These are phyloP conservation scores for Fulvia fulva DNA, from an alignment of 2,329 filamentous ascomycete genomes.

Conservation along the genomic window DNA sequence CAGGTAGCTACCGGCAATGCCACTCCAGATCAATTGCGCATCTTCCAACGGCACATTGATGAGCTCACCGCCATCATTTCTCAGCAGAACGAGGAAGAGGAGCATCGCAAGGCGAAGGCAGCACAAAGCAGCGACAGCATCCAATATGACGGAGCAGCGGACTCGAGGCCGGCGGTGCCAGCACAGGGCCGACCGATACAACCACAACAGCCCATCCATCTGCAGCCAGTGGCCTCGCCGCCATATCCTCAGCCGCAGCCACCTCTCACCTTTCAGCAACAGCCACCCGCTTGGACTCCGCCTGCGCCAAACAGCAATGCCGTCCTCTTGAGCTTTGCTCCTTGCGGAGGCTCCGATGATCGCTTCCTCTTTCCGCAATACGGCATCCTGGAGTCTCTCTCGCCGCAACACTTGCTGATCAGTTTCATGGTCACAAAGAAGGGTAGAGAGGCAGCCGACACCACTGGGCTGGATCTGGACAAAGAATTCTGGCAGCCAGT, in stretches of 20 bases:
- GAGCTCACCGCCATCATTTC: slow-evolving; percentile 60
- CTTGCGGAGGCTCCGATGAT: slow-evolving; percentile 60
- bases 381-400: slow-evolving; percentile 67
- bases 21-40: slow-evolving; percentile 64
- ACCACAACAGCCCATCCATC: slow-evolving; percentile 10
- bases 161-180: slow-evolving; percentile 6
- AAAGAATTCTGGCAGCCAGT: slow-evolving; percentile 75
- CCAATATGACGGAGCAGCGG: slow-evolving; percentile 23
- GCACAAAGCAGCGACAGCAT: slow-evolving; percentile 16
- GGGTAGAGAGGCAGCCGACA: slow-evolving; percentile 53
- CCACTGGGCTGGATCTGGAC: slow-evolving; percentile 36
- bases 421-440: slow-evolving; percentile 75
- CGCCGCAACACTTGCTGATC: slow-evolving; percentile 55
- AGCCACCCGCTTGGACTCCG: slow-evolving; percentile 25
- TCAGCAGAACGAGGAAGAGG: slow-evolving; percentile 35
- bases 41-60: slow-evolving; percentile 78
- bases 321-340: slow-evolving; percentile 63
- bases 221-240: slow-evolving; percentile 4
- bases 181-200: slow-evolving; percentile 13
- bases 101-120: slow-evolving; percentile 14
- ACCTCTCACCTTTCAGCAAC: slow-evolving; percentile 11
- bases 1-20: slow-evolving; percentile 74
- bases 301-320: slow-evolving; percentile 52
- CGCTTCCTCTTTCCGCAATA: slow-evolving; percentile 75
- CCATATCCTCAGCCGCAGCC: slow-evolving; percentile 11